phyloP scores from a whole-genome alignment of 2,329 filamentous ascomycete genomes.

The Pseudodiploospora longispora region DNA sequence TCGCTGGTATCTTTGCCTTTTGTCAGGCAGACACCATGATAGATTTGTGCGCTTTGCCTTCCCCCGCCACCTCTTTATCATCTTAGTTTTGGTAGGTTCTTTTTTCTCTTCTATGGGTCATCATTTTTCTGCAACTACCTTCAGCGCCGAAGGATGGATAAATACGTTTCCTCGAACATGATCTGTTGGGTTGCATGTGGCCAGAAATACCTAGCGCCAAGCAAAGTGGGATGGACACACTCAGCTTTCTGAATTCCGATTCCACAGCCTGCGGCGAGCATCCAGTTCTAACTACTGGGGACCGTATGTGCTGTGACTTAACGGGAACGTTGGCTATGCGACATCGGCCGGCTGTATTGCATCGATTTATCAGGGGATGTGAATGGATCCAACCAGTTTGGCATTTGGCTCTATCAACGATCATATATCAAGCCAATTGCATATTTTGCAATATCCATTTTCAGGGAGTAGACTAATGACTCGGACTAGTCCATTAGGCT shows the following conservation, averaged over 20 bases:
- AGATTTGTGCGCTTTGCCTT: slow-evolving; percentile 27
- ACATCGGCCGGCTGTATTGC: not conserved
- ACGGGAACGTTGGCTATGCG: not conserved
- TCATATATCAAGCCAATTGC: not conserved
- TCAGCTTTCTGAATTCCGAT: too few species aligned
- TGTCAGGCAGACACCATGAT: slow-evolving; percentile 32
- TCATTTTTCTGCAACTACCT: too few species aligned
- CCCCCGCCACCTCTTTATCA: slow-evolving; percentile 23
- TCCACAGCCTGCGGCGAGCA: too few species aligned
- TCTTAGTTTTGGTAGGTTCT: slow-evolving; percentile 20
- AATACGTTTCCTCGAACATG: too few species aligned
- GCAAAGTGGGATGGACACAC: too few species aligned
- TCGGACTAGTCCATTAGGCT: slow-evolving; percentile 15
- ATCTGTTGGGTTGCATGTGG: too few species aligned
- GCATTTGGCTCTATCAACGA: not conserved
- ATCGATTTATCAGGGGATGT: not conserved
- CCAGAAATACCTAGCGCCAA: too few species aligned
- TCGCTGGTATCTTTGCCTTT: slow-evolving; percentile 15
- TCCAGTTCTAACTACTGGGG: too few species aligned
- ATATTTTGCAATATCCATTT: not conserved
- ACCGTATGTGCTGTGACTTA: too few species aligned
- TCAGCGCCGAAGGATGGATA: too few species aligned
- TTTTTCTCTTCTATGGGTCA: too few species aligned
- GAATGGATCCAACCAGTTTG: not conserved
- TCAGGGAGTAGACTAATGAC: slow-evolving; percentile 11